These are phyloP conservation scores for Ananas comosus DNA, from an alignment of 176 grass and related monocot species.

Conservation along the genomic window DNA sequence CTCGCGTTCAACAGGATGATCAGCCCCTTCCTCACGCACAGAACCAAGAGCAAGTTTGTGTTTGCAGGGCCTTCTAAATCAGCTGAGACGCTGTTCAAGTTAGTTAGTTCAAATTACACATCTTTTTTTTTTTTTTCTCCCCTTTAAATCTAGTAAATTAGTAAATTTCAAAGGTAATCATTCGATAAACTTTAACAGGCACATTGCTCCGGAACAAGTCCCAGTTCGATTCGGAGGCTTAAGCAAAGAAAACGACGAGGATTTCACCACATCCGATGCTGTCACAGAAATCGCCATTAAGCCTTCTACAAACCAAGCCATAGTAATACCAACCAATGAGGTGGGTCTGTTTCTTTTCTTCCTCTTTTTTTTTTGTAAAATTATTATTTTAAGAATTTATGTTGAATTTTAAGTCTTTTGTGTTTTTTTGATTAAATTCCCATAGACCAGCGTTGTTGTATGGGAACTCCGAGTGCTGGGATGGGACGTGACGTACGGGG, in stretches of 20 bases:
- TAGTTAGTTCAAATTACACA: slow-evolving; percentile 17
- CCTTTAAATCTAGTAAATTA: background rate
- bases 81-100: slow-evolving; percentile 78
- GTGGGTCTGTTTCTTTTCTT: slow-evolving; percentile 7
- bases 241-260: slow-evolving; percentile 58
- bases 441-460: slow-evolving; percentile 16
- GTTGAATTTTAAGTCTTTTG: no score
- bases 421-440: no score
- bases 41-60: slow-evolving; percentile 97
- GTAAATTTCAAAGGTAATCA: background rate
- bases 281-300: slow-evolving; percentile 68
- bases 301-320: slow-evolving; percentile 53
- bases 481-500: slow-evolving; percentile 74
- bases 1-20: slow-evolving; percentile 84
- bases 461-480: slow-evolving; percentile 83
- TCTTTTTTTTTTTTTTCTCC: background rate
- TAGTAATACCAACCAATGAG: slow-evolving; percentile 61
- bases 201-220: slow-evolving; percentile 83
- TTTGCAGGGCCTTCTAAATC: slow-evolving; percentile 88
- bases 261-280: slow-evolving; percentile 61
- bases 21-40: slow-evolving; percentile 84
- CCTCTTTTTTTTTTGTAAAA: no score
- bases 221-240: slow-evolving; percentile 87
- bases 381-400: no score
- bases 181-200: slow-evolving; percentile 29